These are phyloP conservation scores for Paramyrothecium roridum DNA, from an alignment of 2,329 filamentous ascomycete genomes.

Conservation along the genomic window DNA sequence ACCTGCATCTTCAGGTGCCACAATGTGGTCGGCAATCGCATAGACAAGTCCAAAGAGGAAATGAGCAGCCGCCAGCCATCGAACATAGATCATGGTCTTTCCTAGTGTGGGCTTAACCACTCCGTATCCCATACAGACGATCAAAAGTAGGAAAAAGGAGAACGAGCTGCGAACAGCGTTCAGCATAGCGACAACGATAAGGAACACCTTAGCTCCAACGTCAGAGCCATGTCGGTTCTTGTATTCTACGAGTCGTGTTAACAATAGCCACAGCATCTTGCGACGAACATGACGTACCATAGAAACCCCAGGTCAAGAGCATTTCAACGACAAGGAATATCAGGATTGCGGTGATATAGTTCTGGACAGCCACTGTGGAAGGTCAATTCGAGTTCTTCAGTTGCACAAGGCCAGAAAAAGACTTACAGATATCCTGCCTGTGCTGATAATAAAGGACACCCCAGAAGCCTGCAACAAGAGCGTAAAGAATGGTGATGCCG, in stretches of 20 bases:
- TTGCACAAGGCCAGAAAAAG: neutral
- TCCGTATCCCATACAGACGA: constrained; percentile 99
- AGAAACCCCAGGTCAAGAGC: constrained; percentile 98
- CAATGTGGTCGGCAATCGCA: constrained; percentile 80
- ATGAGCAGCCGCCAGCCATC: constrained; percentile 85
- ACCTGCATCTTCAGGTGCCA: constrained; percentile 83
- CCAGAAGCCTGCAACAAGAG: constrained; percentile 81
- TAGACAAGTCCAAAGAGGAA: constrained; percentile 96
- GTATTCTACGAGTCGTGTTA: constrained; percentile 62
- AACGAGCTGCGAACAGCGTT: constrained; percentile 96
- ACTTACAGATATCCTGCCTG: constrained; percentile 79
- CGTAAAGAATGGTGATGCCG: constrained; percentile 89
- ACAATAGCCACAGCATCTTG: constrained; percentile 8
- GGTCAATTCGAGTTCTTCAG: constrained; percentile 5
- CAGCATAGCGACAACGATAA: constrained; percentile 87
- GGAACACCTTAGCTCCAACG: constrained; percentile 75
- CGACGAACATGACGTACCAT: constrained; percentile 52
- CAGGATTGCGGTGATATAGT: constrained; percentile 97
- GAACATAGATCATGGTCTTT: constrained; percentile 90
- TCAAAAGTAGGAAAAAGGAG: constrained; percentile 95
- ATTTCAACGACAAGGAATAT: constrained; percentile 94
- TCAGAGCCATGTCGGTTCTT: constrained; percentile 88
- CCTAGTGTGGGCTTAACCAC: constrained; percentile 93
- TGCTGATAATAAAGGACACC: constrained; percentile 94
- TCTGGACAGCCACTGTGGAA: constrained; percentile 79